Base-by-base conservation (phyloP, 768 basidiomycete genomes). In the Mycena rebaudengoi region DNA sequence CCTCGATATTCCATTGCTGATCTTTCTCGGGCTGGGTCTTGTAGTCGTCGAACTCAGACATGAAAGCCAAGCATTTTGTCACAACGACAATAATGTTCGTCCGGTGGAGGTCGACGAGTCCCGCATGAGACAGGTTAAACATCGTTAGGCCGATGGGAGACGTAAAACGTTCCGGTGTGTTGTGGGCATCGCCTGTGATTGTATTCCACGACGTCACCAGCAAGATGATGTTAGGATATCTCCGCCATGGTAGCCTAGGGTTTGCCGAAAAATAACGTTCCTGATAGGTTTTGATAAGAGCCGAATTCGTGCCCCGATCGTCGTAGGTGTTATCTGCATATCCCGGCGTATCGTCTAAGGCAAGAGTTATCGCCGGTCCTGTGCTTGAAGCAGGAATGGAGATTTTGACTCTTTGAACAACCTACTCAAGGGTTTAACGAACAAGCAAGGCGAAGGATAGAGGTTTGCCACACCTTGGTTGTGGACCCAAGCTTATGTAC, bases 21-120 rank as follows among this genome's bases (percentile, higher is more conserved):
- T 56, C 16, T 29, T 56, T 56, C 32, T 56, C 54, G 11, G 29
- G 29, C 54, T 56, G 29, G 4, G 35, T 59, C 23, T 49, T 29
- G 35, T 8, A 59, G 16, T 59, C 57, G 57, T 40, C 57, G 46
- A 59, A 49, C 28, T 59, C 46, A 37, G 25, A 29, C 57, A 39
- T 30, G 37, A 40, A 59, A 16, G 57, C 48, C 46, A 59, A 23
- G 28, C 18, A 39, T 41, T 59, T 59, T 3, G 57, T 59, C 12
- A 59, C 57, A 25, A 59, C 57, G 46, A 59, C 46, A 32, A 59
- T 30, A 14, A 59, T 37, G 39, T 59, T 59, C 26, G 45, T 37
- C 5, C 57, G 57, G 18, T 28, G 12, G 20, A 23, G 45, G 33
- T 59, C 57, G 28, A 59, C 57, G 26, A 59, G 35, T 13, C 56